These are phyloP conservation scores for Berkeleyomyces rouxiae DNA, from an alignment of 2,329 filamentous ascomycete genomes.

Conservation along the genomic window DNA sequence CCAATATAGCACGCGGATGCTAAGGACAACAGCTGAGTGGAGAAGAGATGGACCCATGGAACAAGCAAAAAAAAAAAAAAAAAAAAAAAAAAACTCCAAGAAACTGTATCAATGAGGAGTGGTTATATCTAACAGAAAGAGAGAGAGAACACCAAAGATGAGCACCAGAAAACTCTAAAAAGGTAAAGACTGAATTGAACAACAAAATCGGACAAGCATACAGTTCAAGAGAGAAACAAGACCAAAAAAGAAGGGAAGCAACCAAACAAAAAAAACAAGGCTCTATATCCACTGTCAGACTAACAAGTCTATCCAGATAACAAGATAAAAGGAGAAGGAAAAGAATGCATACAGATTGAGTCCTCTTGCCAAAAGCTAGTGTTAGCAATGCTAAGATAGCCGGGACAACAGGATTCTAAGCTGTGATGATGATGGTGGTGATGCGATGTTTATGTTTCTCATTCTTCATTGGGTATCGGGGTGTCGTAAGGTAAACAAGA, in stretches of 20 bases:
- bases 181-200: background rate
- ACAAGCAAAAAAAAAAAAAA: background rate
- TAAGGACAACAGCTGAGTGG: background rate
- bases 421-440: background rate
- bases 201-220: background rate
- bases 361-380: background rate
- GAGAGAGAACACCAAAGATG: constrained; percentile 6
- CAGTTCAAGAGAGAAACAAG: background rate
- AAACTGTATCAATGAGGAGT: background rate
- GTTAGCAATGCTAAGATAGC: background rate
- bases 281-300: background rate
- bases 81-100: constrained; percentile 8
- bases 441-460: background rate
- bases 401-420: background rate
- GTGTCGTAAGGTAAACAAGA: constrained; percentile 4
- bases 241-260: background rate
- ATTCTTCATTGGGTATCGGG: constrained; percentile 13
- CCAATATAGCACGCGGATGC: no score
- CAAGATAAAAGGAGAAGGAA: no score
- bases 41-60: background rate
- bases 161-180: background rate
- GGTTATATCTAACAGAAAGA: background rate
- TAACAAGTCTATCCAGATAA: background rate
- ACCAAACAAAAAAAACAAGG: background rate
- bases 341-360: background rate